Evolutionary conservation across 768 basidiomycete genomes (phyloP).

Genomic region (Daedaleopsis sinensis): DNA sequence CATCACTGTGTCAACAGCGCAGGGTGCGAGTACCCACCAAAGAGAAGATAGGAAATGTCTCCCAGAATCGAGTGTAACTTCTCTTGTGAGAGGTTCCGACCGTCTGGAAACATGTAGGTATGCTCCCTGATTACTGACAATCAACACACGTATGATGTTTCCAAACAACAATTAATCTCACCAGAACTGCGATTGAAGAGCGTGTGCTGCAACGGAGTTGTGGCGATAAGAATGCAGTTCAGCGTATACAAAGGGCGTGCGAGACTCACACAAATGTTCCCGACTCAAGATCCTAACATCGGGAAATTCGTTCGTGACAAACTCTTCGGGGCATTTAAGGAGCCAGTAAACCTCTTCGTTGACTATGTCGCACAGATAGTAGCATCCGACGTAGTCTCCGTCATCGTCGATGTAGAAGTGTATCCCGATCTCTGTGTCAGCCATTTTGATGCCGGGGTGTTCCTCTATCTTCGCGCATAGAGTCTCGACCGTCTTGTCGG

Average conservation of each 20-base stretch:
- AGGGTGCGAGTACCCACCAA: no score
- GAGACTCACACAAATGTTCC: slow-evolving; percentile 13
- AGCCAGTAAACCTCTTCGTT: slow-evolving; percentile 7
- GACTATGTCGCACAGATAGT: slow-evolving; percentile 8
- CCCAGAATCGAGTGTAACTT: slow-evolving; percentile 9
- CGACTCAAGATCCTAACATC: background rate
- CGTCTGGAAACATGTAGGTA: slow-evolving; percentile 25
- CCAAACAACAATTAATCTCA: background rate
- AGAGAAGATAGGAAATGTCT: slow-evolving; percentile 8
- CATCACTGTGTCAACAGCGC: no score
- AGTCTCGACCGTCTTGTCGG: slow-evolving; percentile 1
- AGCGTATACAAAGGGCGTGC: background rate
- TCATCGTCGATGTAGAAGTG: background rate
- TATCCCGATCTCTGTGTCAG: slow-evolving; percentile 1
- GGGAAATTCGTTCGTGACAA: background rate
- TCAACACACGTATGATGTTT: background rate
- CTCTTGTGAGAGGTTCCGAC: slow-evolving; percentile 1
- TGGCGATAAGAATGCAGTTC: background rate
- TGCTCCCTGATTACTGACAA: slow-evolving; percentile 19
- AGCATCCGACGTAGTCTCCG: background rate
- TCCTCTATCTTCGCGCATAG: background rate
- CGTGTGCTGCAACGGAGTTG: background rate
- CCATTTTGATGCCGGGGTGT: background rate
- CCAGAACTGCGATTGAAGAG: background rate
- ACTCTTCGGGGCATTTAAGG: background rate